Evolutionary conservation across 805 yeast genomes (phyloP), one percentile per base, ranked within the genome.

Genomic region (Ogataea haglerorum): DNA sequence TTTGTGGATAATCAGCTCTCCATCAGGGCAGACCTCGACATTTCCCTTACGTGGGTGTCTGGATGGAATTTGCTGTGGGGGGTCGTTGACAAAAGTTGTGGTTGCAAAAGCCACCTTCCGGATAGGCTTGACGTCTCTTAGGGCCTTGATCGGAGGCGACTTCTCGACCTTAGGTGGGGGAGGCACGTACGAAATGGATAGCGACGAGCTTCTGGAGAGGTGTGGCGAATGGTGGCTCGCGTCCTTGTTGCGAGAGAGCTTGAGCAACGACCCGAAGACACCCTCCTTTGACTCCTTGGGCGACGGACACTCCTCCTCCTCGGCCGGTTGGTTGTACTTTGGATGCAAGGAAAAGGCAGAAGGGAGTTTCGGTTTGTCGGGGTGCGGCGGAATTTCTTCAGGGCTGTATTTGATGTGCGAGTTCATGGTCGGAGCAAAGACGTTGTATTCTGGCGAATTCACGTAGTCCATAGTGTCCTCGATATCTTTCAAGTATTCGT

Each of bases 31-130:
- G 24, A 64, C 47, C 36, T 66, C 70, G 16, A 82, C 89, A 55
- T 87, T 83, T 6, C 97, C 96, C 51, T 74, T 72, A 49, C 82
- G 71, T 6, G 97, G 96, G 45, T 72, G 74, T 55, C 95, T 68
- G 2, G 95, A 84, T 2, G 97, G 97, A 46, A 90, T 85, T 58
- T 89, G 96, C 56, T 90, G 97, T 1, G 96, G 95, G 2, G 97
- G 97, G 60, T 90, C 96, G 46, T 69, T 70, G 0, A 70, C 72
- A 46, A 88, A 75, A 38, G 82, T 78, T 36, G 85, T 85, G 4
- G 87, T 71, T 0, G 93, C 88, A 61, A 90, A 90, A 0, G 79
- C 73, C 4, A 88, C 95, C 46, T 90, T 68, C 48, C 76, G 72
- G 57, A 85, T 65, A 12, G 57, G 68, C 53, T 47, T 57, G 7